A percentile compares a stretch with the other conserved stretches of the same genome.
Evolutionary conservation across 106 monocot species (phyloP).

Genomic region (Narthecium ossifragum): DNA sequence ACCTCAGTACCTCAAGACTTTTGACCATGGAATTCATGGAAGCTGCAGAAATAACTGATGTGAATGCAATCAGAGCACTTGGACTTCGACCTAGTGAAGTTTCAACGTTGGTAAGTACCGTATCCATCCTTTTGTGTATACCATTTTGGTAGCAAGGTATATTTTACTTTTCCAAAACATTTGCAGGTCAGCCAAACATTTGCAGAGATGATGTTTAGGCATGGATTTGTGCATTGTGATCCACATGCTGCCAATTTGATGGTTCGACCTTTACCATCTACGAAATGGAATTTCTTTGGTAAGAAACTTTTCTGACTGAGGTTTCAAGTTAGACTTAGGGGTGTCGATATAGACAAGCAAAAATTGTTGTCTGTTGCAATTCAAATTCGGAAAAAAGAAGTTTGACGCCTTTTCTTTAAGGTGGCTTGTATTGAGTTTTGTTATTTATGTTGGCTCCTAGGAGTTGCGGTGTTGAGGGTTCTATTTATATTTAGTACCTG

Average conservation of each 20-base stretch:
- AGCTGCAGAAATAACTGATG: conserved; percentile 85
- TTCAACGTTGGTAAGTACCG: conserved; percentile 62
- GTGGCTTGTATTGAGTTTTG: too few species aligned
- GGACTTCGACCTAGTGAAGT: conserved; percentile 71
- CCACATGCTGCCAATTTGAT: conserved; percentile 99
- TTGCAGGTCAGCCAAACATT: conserved; percentile 70
- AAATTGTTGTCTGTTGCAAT: too few species aligned
- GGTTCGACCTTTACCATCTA: conserved; percentile 66
- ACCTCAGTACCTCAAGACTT: conserved; percentile 74
- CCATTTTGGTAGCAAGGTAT: not conserved
- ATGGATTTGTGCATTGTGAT: conserved; percentile 98
- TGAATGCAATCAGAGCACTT: conserved; percentile 43
- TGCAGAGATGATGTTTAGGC: conserved; percentile 96
- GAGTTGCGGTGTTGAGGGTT: too few species aligned
- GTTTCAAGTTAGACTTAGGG: too few species aligned
- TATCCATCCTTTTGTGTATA: not conserved
- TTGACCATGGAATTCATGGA: conserved; percentile 97
- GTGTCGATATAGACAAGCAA: too few species aligned
- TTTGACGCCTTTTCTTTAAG: too few species aligned
- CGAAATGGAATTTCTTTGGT: conserved; percentile 54
- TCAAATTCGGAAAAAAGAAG: too few species aligned
- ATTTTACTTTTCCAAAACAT: conserved; percentile 3
- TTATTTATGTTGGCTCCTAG: too few species aligned
- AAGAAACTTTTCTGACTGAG: conserved; percentile 9
- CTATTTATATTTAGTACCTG: too few species aligned